Evolutionary conservation across 2,329 filamentous ascomycete species (phyloP).

Genomic region (Akanthomyces dipterigenus): DNA sequence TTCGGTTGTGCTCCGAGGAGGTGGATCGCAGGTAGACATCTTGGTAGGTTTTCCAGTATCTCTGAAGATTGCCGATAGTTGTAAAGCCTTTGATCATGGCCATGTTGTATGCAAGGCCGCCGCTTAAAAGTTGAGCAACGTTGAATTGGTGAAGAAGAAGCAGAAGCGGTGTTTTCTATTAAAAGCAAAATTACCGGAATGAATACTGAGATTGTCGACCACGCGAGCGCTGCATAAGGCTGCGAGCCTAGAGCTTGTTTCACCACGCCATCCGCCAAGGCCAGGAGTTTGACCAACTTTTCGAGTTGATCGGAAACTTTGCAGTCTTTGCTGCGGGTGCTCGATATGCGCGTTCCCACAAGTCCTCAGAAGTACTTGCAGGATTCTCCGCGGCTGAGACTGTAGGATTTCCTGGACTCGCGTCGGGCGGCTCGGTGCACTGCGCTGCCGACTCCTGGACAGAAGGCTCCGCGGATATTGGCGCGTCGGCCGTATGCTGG

Average conservation of each 20-base stretch:
- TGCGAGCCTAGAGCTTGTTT: not conserved
- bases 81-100: not conserved
- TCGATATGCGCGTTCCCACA: not conserved
- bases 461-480: not conserved
- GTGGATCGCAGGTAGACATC: not conserved
- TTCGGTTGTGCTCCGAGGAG: not conserved
- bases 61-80: not conserved
- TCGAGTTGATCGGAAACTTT: not conserved
- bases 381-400: not conserved
- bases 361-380: not conserved
- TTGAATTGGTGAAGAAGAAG: not conserved
- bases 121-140: not conserved
- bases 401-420: not conserved
- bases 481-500: not conserved
- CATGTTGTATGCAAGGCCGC: not conserved
- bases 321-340: not conserved
- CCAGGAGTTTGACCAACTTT: not conserved
- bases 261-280: not conserved
- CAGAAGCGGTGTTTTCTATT: not conserved
- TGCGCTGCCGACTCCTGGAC: not conserved
- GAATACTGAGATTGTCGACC: not conserved
- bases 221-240: constrained; percentile 2
- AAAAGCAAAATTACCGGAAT: not conserved
- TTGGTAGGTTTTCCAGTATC: not conserved
- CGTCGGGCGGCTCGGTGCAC: not conserved